Conservation (phyloP, 805 yeast species). For the Candida sonorensis region DNA sequence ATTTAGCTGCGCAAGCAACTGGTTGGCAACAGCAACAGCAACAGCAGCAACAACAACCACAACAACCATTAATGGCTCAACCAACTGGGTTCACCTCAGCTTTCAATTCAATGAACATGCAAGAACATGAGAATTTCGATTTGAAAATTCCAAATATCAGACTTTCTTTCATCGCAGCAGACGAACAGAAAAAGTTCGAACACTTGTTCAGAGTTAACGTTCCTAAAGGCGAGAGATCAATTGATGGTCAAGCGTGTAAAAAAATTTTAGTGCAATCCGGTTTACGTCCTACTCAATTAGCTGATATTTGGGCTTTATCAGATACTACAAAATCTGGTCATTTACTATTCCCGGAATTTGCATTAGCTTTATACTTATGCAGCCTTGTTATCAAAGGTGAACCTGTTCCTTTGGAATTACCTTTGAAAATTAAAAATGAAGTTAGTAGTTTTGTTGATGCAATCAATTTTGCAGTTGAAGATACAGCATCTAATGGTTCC, state of each 20-base stretch:
- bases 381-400: constrained; percentile 73
- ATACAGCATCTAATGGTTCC: constrained; percentile 15
- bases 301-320: constrained; percentile 86
- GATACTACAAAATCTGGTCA: constrained; percentile 84
- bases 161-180: constrained; percentile 74
- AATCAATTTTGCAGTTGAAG: constrained; percentile 73
- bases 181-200: constrained; percentile 84
- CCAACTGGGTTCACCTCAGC: constrained; percentile 41
- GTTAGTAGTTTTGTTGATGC: constrained; percentile 87
- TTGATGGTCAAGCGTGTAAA: constrained; percentile 69
- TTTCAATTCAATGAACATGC: constrained; percentile 10
- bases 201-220: constrained; percentile 77
- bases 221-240: constrained; percentile 58
- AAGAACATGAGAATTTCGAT: constrained; percentile 40
- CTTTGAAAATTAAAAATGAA: constrained; percentile 69
- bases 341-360: constrained; percentile 89
- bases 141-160: constrained; percentile 70
- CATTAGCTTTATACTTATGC: constrained; percentile 83
- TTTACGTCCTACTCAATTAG: constrained; percentile 64
- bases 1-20: constrained; percentile 33
- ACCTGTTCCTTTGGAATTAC: constrained; percentile 65
- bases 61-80: constrained; percentile 29
- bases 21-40: constrained; percentile 29
- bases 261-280: constrained; percentile 76
- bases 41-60: constrained; percentile 11